Evolutionary conservation across 2,329 filamentous ascomycete genomes (phyloP), one percentile per base, ranked within the genome.

Genomic region (Aspergillus candidus): DNA sequence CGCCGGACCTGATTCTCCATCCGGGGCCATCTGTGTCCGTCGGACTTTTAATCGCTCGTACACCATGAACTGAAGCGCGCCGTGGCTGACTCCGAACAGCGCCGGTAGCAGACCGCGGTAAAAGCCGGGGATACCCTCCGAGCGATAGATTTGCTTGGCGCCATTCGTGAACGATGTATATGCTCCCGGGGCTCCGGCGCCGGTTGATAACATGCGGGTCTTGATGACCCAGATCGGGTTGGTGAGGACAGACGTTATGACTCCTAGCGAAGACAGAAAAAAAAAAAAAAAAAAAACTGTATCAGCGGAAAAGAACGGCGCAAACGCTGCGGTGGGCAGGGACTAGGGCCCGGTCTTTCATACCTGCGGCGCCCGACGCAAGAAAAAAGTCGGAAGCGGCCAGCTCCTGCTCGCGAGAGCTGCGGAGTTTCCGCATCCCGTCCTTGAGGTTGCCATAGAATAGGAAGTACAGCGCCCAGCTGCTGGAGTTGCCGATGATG

Each of bases 201-300:
- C 87, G 4, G 87, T 90, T 27, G 89, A 88, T 17, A 97, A 75
- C 89, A 98, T 97, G 51, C 93, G 85, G 7, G 91, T 97, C 73
- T 97, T 97, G 65, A 98, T 82, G 3, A 98, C 93, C 93, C 93
- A 98, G 57, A 98, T 83, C 2, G 93, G 93, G 63, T 97, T 97
- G 27, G 93, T 97, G 53, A 91, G 75, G 27, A 87, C 70, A 35
- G 90, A 85, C 2, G 89, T 94, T 33, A 87, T 67, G 13, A 84
- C 73, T 27, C 91, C 90, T 52, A 32, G 7, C 6, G n/a, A 14
- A 35, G 12, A 10, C 12, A 32, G 36, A 22, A 43, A 17, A n/a
- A n/a, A n/a, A n/a, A n/a, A n/a, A n/a, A n/a, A n/a, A n/a, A n/a
- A n/a, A n/a, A n/a, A 18, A 12, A 34, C n/a, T 7, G 15, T 3